These are phyloP conservation scores for Eruca vesicaria DNA, from an alignment of 441 rosid species.

Conservation along the genomic window DNA sequence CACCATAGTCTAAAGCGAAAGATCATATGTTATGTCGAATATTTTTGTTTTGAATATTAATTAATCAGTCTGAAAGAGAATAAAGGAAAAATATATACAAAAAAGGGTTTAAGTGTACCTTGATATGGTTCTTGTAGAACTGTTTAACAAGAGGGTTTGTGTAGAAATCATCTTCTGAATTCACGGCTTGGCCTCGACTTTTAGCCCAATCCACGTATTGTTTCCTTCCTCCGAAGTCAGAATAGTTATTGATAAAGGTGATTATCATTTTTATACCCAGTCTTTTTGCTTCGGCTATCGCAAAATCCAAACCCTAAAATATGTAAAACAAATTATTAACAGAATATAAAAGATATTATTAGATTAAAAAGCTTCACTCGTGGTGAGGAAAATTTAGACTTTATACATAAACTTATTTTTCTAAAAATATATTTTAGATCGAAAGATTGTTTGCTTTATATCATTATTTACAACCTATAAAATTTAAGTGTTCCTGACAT, in stretches of 20 bases:
- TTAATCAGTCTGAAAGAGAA: not conserved
- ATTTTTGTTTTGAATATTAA: not conserved
- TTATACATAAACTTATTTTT: not conserved
- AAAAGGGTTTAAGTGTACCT: slow-evolving; percentile 33
- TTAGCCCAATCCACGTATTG: slow-evolving; percentile 63
- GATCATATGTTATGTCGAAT: not conserved
- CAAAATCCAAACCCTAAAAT: slow-evolving; percentile 58
- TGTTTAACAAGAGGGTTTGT: slow-evolving; percentile 43
- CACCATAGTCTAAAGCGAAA: slow-evolving; percentile 36
- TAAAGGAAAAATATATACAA: not conserved
- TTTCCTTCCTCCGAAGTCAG: slow-evolving; percentile 52
- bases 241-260: slow-evolving; percentile 49
- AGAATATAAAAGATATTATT: not conserved
- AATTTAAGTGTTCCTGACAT: not conserved
- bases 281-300: slow-evolving; percentile 55
- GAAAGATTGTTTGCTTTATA: not conserved
- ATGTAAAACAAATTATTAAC: not conserved
- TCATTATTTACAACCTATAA: not conserved
- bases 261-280: slow-evolving; percentile 48
- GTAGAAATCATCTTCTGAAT: slow-evolving; percentile 58
- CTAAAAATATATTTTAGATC: not conserved
- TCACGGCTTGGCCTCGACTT: slow-evolving; percentile 35
- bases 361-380: not conserved
- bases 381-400: not conserved
- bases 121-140: slow-evolving; percentile 50